Percentiles rank a stretch among this genome's conserved stretches.
phyloP scores from a whole-genome alignment of 2,329 filamentous ascomycete genomes.

The Taxawa tesnikishii region DNA sequence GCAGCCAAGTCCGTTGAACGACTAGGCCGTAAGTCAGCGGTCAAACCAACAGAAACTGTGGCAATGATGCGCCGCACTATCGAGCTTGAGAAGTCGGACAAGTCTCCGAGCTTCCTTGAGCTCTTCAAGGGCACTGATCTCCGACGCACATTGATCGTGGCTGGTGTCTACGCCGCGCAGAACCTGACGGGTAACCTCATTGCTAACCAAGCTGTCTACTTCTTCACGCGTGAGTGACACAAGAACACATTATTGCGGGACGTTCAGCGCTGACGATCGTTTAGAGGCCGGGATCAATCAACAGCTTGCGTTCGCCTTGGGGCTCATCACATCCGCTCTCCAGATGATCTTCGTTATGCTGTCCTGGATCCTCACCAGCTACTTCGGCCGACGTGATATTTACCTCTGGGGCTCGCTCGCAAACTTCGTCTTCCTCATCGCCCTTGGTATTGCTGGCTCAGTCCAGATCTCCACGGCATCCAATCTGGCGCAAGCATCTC shows the following conservation, averaged over 20 bases:
- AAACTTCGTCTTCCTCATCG: conserved; percentile 42
- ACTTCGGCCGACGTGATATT: conserved; percentile 51
- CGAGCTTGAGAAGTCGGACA: conserved; percentile 42
- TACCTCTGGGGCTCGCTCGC: conserved; percentile 48
- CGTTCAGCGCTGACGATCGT: conserved; percentile 5
- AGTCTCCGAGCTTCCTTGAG: conserved; percentile 37
- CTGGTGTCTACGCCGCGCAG: conserved; percentile 45
- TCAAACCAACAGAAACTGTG: conserved; percentile 38
- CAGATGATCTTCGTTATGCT: conserved; percentile 52
- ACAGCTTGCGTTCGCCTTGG: conserved; percentile 47
- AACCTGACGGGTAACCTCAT: conserved; percentile 52
- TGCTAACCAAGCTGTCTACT: conserved; percentile 50
- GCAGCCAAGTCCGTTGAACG: conserved; percentile 36
- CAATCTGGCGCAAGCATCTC: conserved; percentile 44
- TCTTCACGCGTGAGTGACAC: conserved; percentile 41
- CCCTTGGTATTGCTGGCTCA: conserved; percentile 48
- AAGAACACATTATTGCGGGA: conserved; percentile 9
- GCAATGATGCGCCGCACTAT: conserved; percentile 49
- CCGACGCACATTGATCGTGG: conserved; percentile 43
- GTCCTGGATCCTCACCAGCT: conserved; percentile 55
- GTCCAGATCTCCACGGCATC: conserved; percentile 26
- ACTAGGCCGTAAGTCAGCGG: conserved; percentile 38
- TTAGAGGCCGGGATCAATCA: conserved; percentile 47
- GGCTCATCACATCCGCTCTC: conserved; percentile 53
- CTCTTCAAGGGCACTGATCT: conserved; percentile 43